phyloP scores from a whole-genome alignment of 352 stramenopile genomes.

The Phytophthora cajani region DNA sequence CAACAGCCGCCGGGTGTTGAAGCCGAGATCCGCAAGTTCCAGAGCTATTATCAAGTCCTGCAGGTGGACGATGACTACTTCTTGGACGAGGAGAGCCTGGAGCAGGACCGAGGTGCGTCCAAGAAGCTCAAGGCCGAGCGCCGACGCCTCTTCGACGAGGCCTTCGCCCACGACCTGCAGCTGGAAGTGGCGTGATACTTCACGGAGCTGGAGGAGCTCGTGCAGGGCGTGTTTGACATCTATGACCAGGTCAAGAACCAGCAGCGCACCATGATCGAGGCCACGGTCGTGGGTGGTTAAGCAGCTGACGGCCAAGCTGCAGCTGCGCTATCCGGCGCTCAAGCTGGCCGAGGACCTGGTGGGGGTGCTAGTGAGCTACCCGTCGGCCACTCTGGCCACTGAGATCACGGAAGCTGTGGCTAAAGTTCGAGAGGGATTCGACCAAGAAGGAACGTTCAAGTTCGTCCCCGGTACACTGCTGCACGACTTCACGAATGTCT shows the following conservation, averaged over 20 bases:
- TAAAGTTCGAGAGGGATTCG: background rate
- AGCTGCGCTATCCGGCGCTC: constrained; percentile 32
- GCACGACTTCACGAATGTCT: constrained; percentile 3
- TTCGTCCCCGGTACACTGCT: constrained; percentile 2
- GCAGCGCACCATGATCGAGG: constrained; percentile 36
- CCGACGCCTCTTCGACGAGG: background rate
- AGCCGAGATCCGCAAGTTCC: constrained; percentile 7
- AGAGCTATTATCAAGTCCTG: constrained; percentile 30
- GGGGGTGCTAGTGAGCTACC: constrained; percentile 1
- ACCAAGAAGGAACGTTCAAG: background rate
- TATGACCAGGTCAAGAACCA: constrained; percentile 30
- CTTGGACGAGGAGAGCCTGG: constrained; percentile 6
- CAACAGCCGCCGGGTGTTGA: background rate
- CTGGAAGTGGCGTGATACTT: background rate
- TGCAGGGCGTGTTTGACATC: background rate
- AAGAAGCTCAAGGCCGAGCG: background rate
- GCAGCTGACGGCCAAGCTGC: constrained; percentile 17
- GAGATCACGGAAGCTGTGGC: background rate
- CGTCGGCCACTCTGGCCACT: background rate
- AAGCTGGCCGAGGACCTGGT: constrained; percentile 21
- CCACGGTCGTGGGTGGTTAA: constrained; percentile 24
- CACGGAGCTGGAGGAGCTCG: constrained; percentile 4
- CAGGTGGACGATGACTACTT: constrained; percentile 19
- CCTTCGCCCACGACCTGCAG: background rate
- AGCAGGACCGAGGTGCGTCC: background rate